Conservation (phyloP, 225 moss, liverwort and hornwort genomes). For the Sphagnum contortum region DNA sequence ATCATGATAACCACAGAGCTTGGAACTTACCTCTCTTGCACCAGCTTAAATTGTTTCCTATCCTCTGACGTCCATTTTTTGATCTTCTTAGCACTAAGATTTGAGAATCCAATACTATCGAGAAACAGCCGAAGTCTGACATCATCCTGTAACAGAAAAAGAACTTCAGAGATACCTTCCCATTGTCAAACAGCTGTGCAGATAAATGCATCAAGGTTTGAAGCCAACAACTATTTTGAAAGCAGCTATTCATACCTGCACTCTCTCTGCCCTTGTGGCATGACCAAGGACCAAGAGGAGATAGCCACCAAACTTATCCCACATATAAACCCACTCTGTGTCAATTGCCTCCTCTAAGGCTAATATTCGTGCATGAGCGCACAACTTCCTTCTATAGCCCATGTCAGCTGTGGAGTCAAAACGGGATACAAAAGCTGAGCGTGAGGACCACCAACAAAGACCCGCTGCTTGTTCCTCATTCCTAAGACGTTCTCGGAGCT, state of each 20-base stretch:
- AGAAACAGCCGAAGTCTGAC: conserved; percentile 87
- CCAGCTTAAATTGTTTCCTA: conserved; percentile 90
- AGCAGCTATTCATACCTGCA: conserved; percentile 53
- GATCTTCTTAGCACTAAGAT: conserved; percentile 94
- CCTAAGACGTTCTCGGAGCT: conserved; percentile 83
- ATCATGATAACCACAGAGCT: no score
- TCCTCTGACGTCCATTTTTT: conserved; percentile 98
- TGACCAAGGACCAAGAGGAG: conserved; percentile 94
- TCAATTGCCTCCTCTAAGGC: conserved; percentile 99
- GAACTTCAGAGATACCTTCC: conserved; percentile 1
- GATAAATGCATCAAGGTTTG: no score
- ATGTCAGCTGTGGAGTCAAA: conserved; percentile 73
- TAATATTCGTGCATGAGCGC: conserved; percentile 88
- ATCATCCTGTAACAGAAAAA: conserved; percentile 43
- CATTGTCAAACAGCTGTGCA: neutral
- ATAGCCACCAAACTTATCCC: conserved; percentile 99
- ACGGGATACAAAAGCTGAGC: conserved; percentile 41
- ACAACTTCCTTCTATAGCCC: conserved; percentile 89
- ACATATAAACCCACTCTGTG: conserved; percentile 99
- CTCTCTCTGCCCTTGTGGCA: conserved; percentile 93
- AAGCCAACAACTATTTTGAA: neutral
- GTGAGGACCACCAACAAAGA: conserved; percentile 67
- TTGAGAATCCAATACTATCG: conserved; percentile 98
- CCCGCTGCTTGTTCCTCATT: conserved; percentile 99
- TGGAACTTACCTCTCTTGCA: conserved; percentile 87